A percentile compares a stretch with the other conserved stretches of the same genome.
phyloP scores from a whole-genome alignment of 2,329 filamentous ascomycete genomes.

The Sporothrix pseudoabietina region DNA sequence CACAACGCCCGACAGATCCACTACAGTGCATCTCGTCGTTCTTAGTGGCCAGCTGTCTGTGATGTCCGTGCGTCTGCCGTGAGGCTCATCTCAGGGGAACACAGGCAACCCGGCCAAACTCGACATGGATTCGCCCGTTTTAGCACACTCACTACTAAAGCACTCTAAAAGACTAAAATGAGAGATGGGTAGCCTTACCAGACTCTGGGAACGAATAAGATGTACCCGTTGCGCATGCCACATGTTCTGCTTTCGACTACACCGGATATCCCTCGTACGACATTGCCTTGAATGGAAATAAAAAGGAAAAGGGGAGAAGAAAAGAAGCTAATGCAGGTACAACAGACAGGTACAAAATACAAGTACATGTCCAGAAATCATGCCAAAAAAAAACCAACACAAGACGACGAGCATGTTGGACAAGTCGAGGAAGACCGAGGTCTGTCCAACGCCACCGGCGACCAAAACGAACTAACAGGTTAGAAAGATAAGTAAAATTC shows the following conservation, averaged over 20 bases:
- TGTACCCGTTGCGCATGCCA: neutral
- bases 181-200: neutral
- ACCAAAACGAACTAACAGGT: neutral
- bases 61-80: neutral
- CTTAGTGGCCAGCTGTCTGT: neutral
- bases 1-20: conserved; percentile 1
- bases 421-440: neutral
- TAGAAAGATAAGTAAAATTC: neutral
- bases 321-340: conserved; percentile 9
- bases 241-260: conserved; percentile 9
- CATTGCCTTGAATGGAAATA: neutral
- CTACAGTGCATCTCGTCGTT: neutral
- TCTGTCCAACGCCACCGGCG: neutral
- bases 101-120: neutral
- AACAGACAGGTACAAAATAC: neutral
- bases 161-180: neutral
- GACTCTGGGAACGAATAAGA: neutral
- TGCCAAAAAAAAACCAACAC: neutral
- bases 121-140: neutral
- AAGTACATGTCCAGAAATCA: neutral
- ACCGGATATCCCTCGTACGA: neutral
- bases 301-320: neutral
- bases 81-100: conserved; percentile 17
- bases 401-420: neutral
- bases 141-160: no score